These are phyloP conservation scores for Flagelloscypha sp. DNA, from an alignment of 768 basidiomycete species.

Conservation along the genomic window DNA sequence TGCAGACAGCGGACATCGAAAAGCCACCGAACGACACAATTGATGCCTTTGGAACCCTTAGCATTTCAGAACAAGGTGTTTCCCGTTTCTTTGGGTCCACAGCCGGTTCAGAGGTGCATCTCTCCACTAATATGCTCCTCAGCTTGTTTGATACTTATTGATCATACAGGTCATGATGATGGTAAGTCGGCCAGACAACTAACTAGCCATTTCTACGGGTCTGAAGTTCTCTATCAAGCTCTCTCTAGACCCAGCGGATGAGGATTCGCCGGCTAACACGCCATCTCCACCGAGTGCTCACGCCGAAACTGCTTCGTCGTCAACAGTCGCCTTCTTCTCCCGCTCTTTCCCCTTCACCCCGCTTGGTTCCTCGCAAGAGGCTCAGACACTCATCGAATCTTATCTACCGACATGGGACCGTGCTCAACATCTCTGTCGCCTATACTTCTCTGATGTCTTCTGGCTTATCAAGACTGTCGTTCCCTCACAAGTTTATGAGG, in stretches of 20 bases:
- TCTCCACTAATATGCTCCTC: too few species aligned
- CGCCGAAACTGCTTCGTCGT: slow-evolving; percentile 3
- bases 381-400: slow-evolving; percentile 41
- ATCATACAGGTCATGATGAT: too few species aligned
- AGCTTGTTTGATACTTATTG: too few species aligned
- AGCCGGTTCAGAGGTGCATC: slow-evolving; percentile 57
- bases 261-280: too few species aligned
- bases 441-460: slow-evolving; percentile 37
- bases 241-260: too few species aligned
- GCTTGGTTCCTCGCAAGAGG: slow-evolving; percentile 37
- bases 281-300: slow-evolving; percentile 4
- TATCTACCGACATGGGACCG: slow-evolving; percentile 48
- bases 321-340: slow-evolving; percentile 50
- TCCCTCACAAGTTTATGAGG: slow-evolving; percentile 34
- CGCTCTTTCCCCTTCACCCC: slow-evolving; percentile 60
- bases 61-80: slow-evolving; percentile 51
- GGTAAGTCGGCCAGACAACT: too few species aligned
- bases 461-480: slow-evolving; percentile 48
- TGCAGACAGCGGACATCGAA: too few species aligned
- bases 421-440: slow-evolving; percentile 35
- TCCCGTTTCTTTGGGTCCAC: slow-evolving; percentile 62
- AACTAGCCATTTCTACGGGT: too few species aligned
- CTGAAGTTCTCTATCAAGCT: too few species aligned
- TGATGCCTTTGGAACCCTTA: slow-evolving; percentile 53
- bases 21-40: too few species aligned